Conservation (phyloP, 2,329 filamentous ascomycete genomes). For the Ceratocystis destructans region DNA sequence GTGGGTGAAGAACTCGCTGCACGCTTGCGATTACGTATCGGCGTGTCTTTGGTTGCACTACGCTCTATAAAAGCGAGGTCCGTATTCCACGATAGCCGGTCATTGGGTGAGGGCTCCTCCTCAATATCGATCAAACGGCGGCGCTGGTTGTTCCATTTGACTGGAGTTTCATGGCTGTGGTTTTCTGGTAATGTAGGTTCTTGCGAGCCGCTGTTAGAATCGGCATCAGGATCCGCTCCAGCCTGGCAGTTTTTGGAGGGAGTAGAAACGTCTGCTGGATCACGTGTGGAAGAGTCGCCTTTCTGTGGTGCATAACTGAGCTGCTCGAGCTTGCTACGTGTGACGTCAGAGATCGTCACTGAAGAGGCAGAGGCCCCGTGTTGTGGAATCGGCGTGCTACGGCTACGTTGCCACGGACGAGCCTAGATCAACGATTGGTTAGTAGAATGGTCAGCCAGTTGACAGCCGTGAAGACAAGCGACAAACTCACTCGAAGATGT, state of each 20-base stretch:
- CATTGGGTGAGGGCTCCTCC: constrained; percentile 42
- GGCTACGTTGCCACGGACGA: constrained; percentile 40
- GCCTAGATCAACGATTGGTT: constrained; percentile 14
- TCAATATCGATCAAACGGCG: constrained; percentile 32
- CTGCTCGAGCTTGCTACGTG: constrained; percentile 45
- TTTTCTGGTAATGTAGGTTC: constrained; percentile 20
- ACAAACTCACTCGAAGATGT: constrained; percentile 9
- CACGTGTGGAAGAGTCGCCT: constrained; percentile 19
- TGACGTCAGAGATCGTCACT: constrained; percentile 39
- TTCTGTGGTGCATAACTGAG: constrained; percentile 39
- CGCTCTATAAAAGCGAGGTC: constrained; percentile 31
- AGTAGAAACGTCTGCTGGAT: constrained; percentile 14
- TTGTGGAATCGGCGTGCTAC: constrained; percentile 27
- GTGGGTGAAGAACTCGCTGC: constrained; percentile 60
- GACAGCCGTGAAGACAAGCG: constrained; percentile 25
- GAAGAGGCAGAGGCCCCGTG: not conserved
- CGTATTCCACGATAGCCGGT: constrained; percentile 48
- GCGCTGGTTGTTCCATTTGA: constrained; percentile 42
- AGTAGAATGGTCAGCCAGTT: not conserved
- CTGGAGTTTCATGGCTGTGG: constrained; percentile 35
- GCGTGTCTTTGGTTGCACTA: constrained; percentile 36
- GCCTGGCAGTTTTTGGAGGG: not conserved
- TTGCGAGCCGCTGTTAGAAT: constrained; percentile 10
- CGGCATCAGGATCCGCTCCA: constrained; percentile 19
- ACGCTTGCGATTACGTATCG: constrained; percentile 46